A percentile compares a stretch with the other conserved stretches of the same genome.
phyloP scores from a whole-genome alignment of 257 asterid species.

The Solanum lignicaule region DNA sequence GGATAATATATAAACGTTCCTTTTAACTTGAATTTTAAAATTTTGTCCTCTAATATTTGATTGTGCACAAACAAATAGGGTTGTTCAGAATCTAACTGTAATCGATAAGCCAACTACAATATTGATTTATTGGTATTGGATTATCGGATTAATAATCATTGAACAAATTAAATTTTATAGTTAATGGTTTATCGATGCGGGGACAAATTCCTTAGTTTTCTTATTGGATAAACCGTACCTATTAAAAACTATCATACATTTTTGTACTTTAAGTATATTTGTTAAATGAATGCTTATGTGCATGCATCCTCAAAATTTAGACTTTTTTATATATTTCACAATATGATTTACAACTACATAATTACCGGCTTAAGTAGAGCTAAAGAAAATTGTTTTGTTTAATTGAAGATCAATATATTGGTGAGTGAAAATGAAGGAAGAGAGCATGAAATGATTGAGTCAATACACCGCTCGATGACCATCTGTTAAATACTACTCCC shows the following conservation, averaged over 20 bases:
- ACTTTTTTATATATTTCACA: neutral
- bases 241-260: too few relatives aligned
- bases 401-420: neutral
- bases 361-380: neutral
- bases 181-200: too few relatives aligned
- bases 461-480: too few relatives aligned
- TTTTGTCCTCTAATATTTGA: too few relatives aligned
- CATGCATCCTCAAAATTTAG: neutral
- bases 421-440: neutral
- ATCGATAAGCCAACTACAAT: neutral
- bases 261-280: too few relatives aligned
- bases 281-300: neutral
- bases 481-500: too few relatives aligned
- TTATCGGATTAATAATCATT: neutral
- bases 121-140: neutral
- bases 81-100: too few relatives aligned
- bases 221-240: too few relatives aligned
- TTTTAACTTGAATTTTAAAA: neutral
- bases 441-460: neutral
- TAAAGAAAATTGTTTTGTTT: neutral
- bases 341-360: neutral
- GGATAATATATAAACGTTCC: too few relatives aligned
- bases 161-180: neutral
- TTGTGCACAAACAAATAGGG: too few relatives aligned
- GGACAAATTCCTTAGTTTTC: too few relatives aligned